A percentile compares a stretch with the other conserved stretches of the same genome.
These are phyloP conservation scores for Wickerhamomyces strasburgensis DNA, from an alignment of 805 yeast genomes.

Conservation along the genomic window DNA sequence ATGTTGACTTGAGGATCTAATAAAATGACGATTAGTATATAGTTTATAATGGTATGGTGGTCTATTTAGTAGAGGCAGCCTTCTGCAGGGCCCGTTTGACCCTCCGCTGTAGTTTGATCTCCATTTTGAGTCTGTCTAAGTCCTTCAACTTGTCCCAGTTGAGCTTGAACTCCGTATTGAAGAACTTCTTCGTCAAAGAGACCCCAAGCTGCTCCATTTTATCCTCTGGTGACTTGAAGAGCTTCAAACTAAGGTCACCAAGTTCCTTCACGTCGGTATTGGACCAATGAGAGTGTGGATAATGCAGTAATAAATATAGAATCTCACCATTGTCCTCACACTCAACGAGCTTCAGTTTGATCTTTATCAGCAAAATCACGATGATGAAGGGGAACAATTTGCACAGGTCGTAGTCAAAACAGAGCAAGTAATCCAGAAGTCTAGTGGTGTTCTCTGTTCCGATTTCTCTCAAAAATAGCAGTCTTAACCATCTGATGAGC, in stretches of 20 bases:
- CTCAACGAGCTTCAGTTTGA: conserved; percentile 40
- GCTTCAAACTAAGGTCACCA: conserved; percentile 31
- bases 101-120: conserved; percentile 42
- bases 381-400: conserved; percentile 36
- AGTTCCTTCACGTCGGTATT: conserved; percentile 24
- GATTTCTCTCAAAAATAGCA: conserved; percentile 41
- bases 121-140: conserved; percentile 41
- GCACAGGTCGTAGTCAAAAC: conserved; percentile 26
- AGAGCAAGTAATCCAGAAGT: conserved; percentile 40
- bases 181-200: conserved; percentile 35
- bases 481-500: conserved; percentile 45
- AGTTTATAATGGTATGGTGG: too few species aligned
- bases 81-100: conserved; percentile 24
- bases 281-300: conserved; percentile 31
- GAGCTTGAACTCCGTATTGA: conserved; percentile 27
- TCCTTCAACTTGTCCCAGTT: conserved; percentile 35
- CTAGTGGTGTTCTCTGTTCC: conserved; percentile 33
- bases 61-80: too few species aligned
- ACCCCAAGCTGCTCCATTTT: conserved; percentile 34
- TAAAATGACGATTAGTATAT: too few species aligned
- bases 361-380: conserved; percentile 36
- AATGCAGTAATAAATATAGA: conserved; percentile 39
- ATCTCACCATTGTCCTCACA: conserved; percentile 44
- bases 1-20: too few species aligned
- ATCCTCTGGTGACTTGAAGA: conserved; percentile 30